Evolutionary conservation across 202 grass and related monocot species (phyloP).

Genomic region (Schoenoplectus triqueter): DNA sequence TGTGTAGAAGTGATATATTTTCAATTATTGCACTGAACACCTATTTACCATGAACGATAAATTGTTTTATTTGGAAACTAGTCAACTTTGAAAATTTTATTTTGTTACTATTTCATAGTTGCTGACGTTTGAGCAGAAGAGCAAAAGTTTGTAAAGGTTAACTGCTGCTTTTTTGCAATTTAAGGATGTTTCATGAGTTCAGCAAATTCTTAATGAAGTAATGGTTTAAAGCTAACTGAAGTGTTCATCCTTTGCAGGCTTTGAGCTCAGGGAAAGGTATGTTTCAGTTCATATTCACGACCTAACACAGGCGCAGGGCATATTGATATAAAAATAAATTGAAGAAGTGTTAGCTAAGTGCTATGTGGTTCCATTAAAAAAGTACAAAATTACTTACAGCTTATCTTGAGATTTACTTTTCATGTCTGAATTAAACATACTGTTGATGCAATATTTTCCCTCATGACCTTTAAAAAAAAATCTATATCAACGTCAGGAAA

Average conservation of each 20-base stretch:
- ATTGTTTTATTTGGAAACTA: background rate
- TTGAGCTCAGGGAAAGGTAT: constrained; percentile 33
- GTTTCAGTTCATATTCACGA: constrained; percentile 7
- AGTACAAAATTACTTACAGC: background rate
- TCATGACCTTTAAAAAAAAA: background rate
- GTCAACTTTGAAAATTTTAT: background rate
- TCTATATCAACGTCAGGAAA: background rate
- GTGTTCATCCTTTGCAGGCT: constrained; percentile 33
- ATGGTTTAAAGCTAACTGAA: constrained; percentile 28
- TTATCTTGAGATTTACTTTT: background rate
- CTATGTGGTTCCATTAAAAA: background rate
- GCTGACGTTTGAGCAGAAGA: constrained; percentile 17
- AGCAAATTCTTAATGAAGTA: background rate
- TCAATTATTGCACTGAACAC: background rate
- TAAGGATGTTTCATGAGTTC: constrained; percentile 21
- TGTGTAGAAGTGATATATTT: constrained; percentile 2
- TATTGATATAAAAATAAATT: constrained; percentile 10
- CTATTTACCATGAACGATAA: background rate
- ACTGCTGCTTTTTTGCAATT: constrained; percentile 1
- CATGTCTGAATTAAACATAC: constrained; percentile 16
- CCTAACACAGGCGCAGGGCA: background rate
- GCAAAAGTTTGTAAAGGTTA: background rate
- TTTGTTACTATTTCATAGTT: background rate
- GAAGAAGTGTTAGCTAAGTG: background rate
- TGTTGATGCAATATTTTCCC: background rate